phyloP scores from a whole-genome alignment of 768 basidiomycete species.

The Pilatotrama ljubarskyi region DNA sequence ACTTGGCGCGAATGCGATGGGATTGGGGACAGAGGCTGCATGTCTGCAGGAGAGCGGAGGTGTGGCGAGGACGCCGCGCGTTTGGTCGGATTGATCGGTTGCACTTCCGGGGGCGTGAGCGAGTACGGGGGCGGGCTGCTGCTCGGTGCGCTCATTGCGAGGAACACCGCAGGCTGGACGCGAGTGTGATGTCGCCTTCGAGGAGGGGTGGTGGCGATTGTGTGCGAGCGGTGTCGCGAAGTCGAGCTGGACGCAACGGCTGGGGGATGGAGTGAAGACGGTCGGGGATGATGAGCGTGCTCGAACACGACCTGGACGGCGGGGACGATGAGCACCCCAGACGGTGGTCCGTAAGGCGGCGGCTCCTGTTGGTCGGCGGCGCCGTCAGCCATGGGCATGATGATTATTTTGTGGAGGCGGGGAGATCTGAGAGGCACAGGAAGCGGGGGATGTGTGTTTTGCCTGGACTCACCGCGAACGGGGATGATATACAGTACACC shows the following conservation, averaged over 20 bases:
- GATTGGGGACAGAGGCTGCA: not conserved
- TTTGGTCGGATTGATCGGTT: not conserved
- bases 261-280: not conserved
- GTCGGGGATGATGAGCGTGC: not conserved
- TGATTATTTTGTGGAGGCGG: not conserved
- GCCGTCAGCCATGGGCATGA: not conserved
- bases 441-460: not conserved
- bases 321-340: conserved; percentile 10
- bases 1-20: conserved; percentile 12
- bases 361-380: conserved; percentile 3
- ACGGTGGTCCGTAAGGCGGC: conserved; percentile 11
- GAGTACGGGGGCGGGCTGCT: conserved; percentile 15
- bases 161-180: not conserved
- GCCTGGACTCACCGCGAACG: not conserved
- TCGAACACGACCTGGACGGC: not conserved
- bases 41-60: not conserved
- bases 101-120: conserved; percentile 3
- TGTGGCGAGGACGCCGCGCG: conserved; percentile 14
- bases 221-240: conserved; percentile 6
- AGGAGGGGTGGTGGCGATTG: not conserved
- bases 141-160: conserved; percentile 17
- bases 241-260: not conserved
- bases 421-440: not conserved
- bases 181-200: not conserved
- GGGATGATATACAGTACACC: conserved; percentile 5